Base-by-base conservation (phyloP, 129 eudicot genomes). In the Scalesia atractyloides region DNA sequence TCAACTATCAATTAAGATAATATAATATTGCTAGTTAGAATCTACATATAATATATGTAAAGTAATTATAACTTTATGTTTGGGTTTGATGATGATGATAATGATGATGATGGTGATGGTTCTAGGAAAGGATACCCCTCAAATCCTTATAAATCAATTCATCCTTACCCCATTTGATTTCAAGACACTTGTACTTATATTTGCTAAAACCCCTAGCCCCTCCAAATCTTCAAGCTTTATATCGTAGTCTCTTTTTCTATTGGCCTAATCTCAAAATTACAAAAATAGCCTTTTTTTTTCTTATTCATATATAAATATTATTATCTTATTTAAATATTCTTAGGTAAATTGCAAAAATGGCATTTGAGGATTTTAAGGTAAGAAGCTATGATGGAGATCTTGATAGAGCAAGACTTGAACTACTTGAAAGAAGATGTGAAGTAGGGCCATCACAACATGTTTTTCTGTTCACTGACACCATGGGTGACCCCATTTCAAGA, bases 401-500 rank as follows among this genome's bases (percentile, higher is more conserved):
- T 43, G 87, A 86, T 76, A 82, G 83, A 70, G 79, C 81, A 50
- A 68, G 76, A 69, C 79, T 86, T 67, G 87, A 86, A 86, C 82
- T 73, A 65, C 85, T 86, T 65, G 85, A 86, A 77, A 86, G 87
- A 82, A 82, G 87, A 76, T 86, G 91, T 77, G 85, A 77, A 65
- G 80, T 86, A 83, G 91, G 91, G n/a, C 83, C 87, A 70, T 74
- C 76, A 34, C 73, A 82, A 57, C 86, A 83, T 70, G 81, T 80
- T 57, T 77, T 80, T 44, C 86, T 85, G 48, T 86, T 79, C 83
- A 70, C 84, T 65, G 91, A 86, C 72, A 82, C 87, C 53, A 82
- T 82, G 87, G 90, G 87, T 74, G 91, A 86, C 83, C 91, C 91
- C 85, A 80, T 83, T 41, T 86, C 83, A 69, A 83, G 91, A 70